Conservation (phyloP, 2,329 filamentous ascomycete species). For the Hymenoscyphus infarciens region DNA sequence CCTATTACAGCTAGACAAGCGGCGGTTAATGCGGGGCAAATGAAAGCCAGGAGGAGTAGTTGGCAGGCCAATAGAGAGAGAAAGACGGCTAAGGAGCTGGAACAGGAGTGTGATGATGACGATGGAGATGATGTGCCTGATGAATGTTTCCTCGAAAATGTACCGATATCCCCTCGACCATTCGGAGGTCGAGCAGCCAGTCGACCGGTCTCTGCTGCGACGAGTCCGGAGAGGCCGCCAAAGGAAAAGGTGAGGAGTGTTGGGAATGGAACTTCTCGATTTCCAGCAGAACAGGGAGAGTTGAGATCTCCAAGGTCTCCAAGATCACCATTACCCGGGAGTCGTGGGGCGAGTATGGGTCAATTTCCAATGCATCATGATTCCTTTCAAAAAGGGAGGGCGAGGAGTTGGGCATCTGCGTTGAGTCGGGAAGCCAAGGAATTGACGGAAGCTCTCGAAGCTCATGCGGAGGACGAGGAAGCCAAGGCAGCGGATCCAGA, state of each 20-base stretch:
- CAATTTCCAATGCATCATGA: slow-evolving; percentile 55
- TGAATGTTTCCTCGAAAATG: slow-evolving; percentile 74
- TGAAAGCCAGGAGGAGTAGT: slow-evolving; percentile 42
- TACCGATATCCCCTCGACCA: slow-evolving; percentile 74
- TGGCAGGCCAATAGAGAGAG: slow-evolving; percentile 66
- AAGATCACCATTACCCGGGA: slow-evolving; percentile 39
- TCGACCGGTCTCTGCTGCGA: slow-evolving; percentile 46
- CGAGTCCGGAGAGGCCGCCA: slow-evolving; percentile 31
- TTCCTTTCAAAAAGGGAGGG: slow-evolving; percentile 49
- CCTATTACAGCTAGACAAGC: slow-evolving; percentile 22
- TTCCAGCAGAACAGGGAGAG: slow-evolving; percentile 57
- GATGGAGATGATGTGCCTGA: slow-evolving; percentile 77
- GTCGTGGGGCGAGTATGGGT: slow-evolving; percentile 39
- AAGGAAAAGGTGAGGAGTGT: slow-evolving; percentile 31
- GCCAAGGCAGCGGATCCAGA: slow-evolving; percentile 36
- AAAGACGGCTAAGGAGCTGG: slow-evolving; percentile 67
- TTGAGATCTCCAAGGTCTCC: slow-evolving; percentile 36
- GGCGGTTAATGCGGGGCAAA: slow-evolving; percentile 19
- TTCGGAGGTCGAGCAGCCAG: slow-evolving; percentile 53
- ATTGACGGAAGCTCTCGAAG: slow-evolving; percentile 76
- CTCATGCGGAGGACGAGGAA: slow-evolving; percentile 67
- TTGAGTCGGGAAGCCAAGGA: slow-evolving; percentile 70
- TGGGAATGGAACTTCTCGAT: slow-evolving; percentile 61
- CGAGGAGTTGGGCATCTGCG: slow-evolving; percentile 72
- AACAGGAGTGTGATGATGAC: slow-evolving; percentile 73